These are phyloP conservation scores for Chrysosporium keratinophilum DNA, from an alignment of 2,329 filamentous ascomycete genomes.

Conservation along the genomic window DNA sequence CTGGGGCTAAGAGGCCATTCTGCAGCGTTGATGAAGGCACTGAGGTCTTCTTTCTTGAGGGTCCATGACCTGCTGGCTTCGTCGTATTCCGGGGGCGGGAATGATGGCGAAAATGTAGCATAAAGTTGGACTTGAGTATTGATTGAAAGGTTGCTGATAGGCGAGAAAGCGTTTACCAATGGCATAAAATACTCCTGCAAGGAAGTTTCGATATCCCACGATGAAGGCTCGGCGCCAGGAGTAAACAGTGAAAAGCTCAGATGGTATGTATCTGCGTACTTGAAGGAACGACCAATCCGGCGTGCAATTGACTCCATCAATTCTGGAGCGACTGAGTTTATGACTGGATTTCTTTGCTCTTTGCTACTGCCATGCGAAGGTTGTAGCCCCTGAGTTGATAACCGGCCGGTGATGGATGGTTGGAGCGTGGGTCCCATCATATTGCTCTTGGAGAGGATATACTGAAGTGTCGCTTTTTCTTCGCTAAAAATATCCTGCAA, in stretches of 20 bases:
- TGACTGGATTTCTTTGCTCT: constrained; percentile 25
- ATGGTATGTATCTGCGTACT: constrained; percentile 89
- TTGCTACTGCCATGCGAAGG: constrained; percentile 22
- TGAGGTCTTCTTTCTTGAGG: constrained; percentile 74
- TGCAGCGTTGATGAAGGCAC: constrained; percentile 91
- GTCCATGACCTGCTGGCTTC: constrained; percentile 49
- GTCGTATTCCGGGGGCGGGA: constrained; percentile 48
- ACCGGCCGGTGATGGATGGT: constrained; percentile 41
- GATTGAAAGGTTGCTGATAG: constrained; percentile 90
- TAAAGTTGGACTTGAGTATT: constrained; percentile 95
- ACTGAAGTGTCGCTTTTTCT: constrained; percentile 76
- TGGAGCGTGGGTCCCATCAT: constrained; percentile 19
- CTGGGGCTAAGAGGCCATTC: constrained; percentile 95
- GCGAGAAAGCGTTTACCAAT: constrained; percentile 63
- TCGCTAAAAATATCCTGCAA: constrained; percentile 71
- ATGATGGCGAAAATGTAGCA: constrained; percentile 56
- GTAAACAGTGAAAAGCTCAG: constrained; percentile 93
- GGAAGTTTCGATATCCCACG: constrained; percentile 82
- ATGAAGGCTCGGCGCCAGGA: constrained; percentile 62
- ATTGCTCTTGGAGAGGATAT: constrained; percentile 53
- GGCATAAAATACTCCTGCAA: constrained; percentile 72
- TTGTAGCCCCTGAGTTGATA: constrained; percentile 22
- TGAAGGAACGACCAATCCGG: constrained; percentile 73
- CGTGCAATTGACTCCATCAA: constrained; percentile 50
- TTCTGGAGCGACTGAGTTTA: constrained; percentile 35